Conservation (phyloP, 139 green algal species). For the Gonium pectorale region DNA sequence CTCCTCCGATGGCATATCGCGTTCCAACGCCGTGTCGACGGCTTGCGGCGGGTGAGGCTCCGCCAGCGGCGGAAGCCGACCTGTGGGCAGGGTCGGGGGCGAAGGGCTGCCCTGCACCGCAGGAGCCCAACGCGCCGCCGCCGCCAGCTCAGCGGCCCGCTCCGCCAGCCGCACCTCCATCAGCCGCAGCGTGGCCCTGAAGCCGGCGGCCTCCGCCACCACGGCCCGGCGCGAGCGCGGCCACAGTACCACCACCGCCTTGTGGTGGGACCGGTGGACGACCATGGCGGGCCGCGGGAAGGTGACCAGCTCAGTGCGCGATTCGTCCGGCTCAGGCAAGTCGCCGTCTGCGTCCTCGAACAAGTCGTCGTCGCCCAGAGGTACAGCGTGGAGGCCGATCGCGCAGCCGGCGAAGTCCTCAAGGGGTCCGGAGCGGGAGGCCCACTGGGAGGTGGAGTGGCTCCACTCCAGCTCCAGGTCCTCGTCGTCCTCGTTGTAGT, state of each 20-base stretch:
- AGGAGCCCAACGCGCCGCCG: background rate
- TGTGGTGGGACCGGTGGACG: slow-evolving; percentile 12
- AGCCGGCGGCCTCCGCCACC: background rate
- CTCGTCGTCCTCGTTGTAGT: background rate
- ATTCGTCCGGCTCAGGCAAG: slow-evolving; percentile 1
- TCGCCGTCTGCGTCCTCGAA: too few species aligned
- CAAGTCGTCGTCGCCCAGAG: background rate
- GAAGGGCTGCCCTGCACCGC: too few species aligned
- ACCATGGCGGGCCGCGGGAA: too few species aligned
- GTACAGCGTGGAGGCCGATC: too few species aligned
- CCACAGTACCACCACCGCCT: slow-evolving; percentile 26
- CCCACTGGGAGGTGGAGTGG: too few species aligned
- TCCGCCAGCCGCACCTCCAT: background rate
- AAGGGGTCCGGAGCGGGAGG: too few species aligned
- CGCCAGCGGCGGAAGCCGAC: too few species aligned
- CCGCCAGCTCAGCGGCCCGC: background rate
- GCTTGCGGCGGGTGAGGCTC: background rate
- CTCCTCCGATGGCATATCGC: background rate
- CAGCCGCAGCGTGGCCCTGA: too few species aligned
- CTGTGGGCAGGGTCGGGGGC: too few species aligned
- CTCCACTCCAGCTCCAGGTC: background rate
- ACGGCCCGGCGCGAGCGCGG: background rate
- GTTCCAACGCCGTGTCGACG: too few species aligned
- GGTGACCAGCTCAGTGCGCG: background rate
- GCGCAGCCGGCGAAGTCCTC: too few species aligned